Percentiles rank a stretch among this genome's conserved stretches.
These are phyloP conservation scores for Lathyrus tuberosus DNA, from an alignment of 306 rosid species.

Conservation along the genomic window DNA sequence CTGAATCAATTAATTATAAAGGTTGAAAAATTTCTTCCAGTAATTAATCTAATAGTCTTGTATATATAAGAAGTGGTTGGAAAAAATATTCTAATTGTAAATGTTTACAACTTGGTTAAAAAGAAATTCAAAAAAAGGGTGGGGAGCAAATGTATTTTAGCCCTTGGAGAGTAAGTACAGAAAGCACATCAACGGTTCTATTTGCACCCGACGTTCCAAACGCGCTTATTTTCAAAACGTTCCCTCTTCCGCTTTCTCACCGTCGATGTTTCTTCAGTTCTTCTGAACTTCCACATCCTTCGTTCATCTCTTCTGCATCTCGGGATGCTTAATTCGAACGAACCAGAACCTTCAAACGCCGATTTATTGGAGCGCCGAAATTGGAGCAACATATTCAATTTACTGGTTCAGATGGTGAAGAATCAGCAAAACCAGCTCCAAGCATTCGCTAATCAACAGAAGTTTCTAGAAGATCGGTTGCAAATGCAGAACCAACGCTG, in stretches of 20 bases:
- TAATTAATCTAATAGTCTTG: no score
- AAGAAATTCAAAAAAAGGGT: no score
- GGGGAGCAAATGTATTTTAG: no score
- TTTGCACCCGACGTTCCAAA: not conserved
- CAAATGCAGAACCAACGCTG: conserved; percentile 61
- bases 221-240: conserved; percentile 13
- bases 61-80: no score
- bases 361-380: conserved; percentile 44
- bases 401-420: conserved; percentile 55
- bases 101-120: no score
- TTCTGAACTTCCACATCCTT: conserved; percentile 28
- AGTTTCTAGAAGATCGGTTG: conserved; percentile 59
- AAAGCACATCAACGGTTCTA: not conserved
- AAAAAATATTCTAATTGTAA: no score
- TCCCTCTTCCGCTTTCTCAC: conserved; percentile 33
- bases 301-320: conserved; percentile 5
- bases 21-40: no score
- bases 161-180: no score
- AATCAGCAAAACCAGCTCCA: conserved; percentile 71
- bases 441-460: conserved; percentile 53
- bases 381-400: conserved; percentile 64
- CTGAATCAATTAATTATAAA: no score
- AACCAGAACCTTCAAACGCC: conserved; percentile 29
- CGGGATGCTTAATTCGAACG: conserved; percentile 47
- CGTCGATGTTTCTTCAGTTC: conserved; percentile 25